A percentile compares a stretch with the other conserved stretches of the same genome.
These are phyloP conservation scores for Artemisia tridentata DNA, from an alignment of 129 eudicot genomes.

Conservation along the genomic window DNA sequence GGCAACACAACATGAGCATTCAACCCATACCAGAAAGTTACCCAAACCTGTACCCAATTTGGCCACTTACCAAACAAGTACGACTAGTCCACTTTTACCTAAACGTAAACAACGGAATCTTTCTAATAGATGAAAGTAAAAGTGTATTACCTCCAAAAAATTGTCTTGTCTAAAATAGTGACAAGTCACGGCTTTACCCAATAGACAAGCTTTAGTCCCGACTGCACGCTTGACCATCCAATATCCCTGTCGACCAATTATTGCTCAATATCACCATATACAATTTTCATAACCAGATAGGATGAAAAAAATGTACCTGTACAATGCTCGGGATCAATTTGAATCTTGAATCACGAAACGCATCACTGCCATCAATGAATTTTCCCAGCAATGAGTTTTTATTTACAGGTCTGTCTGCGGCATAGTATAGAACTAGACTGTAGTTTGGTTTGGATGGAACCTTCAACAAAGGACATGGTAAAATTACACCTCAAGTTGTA, in stretches of 20 bases:
- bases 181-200: constrained; percentile 97
- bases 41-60: no score
- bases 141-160: constrained; percentile 69
- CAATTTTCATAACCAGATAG: neutral
- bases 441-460: constrained; percentile 96
- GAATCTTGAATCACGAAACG: constrained; percentile 86
- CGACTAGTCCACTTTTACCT: neutral
- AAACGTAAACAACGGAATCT: neutral
- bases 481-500: constrained; percentile 25
- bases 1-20: no score
- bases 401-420: constrained; percentile 91
- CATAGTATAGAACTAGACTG: constrained; percentile 87
- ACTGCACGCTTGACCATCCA: constrained; percentile 99
- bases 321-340: constrained; percentile 90
- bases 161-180: constrained; percentile 85
- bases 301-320: constrained; percentile 47
- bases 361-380: constrained; percentile 82
- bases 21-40: no score
- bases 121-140: neutral
- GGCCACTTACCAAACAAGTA: no score
- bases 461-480: constrained; percentile 38
- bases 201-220: constrained; percentile 90
- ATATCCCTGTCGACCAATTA: constrained; percentile 66
- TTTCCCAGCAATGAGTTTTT: constrained; percentile 69
- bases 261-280: constrained; percentile 18